Conservation (phyloP, 495 filamentous ascomycete genomes). For the Neurospora sp. region DNA sequence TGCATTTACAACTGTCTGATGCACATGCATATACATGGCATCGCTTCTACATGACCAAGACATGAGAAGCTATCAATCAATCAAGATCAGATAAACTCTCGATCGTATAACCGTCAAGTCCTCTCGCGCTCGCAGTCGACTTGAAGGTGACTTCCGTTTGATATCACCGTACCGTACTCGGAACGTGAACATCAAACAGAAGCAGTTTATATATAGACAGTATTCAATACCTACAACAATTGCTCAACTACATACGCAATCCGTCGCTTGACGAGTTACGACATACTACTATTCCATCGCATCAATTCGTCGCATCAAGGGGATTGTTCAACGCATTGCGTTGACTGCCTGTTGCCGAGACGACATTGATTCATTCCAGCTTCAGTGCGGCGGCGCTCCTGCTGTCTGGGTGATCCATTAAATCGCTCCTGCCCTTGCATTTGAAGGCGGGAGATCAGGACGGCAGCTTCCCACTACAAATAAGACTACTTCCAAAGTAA, state of each 20-base stretch:
- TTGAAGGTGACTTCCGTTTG: background rate
- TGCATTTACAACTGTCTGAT: background rate
- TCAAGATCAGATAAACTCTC: background rate
- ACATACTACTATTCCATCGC: background rate
- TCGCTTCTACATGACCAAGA: background rate
- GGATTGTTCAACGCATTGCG: background rate
- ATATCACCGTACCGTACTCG: background rate
- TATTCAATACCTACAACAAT: background rate
- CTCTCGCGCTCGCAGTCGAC: background rate
- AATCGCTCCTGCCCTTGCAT: background rate
- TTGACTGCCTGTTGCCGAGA: background rate
- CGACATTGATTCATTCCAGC: background rate
- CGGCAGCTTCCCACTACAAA: background rate
- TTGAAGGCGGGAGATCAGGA: background rate
- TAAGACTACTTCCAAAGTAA: background rate
- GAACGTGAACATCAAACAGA: background rate
- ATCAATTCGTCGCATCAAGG: background rate
- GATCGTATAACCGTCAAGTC: background rate
- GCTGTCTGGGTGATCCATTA: background rate
- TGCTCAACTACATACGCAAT: background rate
- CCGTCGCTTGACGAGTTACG: background rate
- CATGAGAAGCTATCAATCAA: background rate
- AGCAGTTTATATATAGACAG: background rate
- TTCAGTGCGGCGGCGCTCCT: background rate
- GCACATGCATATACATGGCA: background rate